Evolutionary conservation across 805 yeast genomes (phyloP).

Genomic region (Yarrowia keelungensis): DNA sequence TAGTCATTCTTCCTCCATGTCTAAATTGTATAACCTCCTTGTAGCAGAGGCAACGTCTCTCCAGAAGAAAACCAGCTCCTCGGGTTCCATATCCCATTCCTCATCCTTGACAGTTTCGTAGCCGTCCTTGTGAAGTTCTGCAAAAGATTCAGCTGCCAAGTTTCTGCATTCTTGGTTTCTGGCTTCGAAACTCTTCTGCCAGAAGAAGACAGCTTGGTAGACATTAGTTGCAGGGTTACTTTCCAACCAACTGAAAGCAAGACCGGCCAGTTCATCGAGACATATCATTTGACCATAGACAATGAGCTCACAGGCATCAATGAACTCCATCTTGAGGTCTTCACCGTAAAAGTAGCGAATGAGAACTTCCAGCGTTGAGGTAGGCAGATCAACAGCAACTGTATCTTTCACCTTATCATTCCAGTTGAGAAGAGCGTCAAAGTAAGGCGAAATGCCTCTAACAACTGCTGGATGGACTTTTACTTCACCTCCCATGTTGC

Average conservation of each 20-base stretch:
- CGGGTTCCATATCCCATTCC: neutral
- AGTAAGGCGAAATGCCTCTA: neutral
- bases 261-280: neutral
- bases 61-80: neutral
- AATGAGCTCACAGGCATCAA: neutral
- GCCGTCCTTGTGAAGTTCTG: too few species aligned
- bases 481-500: neutral
- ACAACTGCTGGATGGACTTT: neutral
- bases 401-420: neutral
- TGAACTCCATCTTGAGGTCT: neutral
- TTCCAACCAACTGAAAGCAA: neutral
- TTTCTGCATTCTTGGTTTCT: too few species aligned
- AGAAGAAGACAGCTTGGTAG: neutral
- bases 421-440: neutral
- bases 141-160: neutral
- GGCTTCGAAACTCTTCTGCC: constrained; percentile 1
- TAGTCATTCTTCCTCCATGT: neutral
- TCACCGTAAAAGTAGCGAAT: constrained; percentile 1
- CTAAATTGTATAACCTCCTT: neutral
- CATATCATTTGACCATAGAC: neutral
- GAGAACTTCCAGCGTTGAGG: neutral
- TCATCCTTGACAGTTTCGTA: neutral
- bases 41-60: neutral
- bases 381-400: neutral
- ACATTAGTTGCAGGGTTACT: neutral